phyloP scores from a whole-genome alignment of 768 basidiomycete species.

The Nevesoporus exiguus region DNA sequence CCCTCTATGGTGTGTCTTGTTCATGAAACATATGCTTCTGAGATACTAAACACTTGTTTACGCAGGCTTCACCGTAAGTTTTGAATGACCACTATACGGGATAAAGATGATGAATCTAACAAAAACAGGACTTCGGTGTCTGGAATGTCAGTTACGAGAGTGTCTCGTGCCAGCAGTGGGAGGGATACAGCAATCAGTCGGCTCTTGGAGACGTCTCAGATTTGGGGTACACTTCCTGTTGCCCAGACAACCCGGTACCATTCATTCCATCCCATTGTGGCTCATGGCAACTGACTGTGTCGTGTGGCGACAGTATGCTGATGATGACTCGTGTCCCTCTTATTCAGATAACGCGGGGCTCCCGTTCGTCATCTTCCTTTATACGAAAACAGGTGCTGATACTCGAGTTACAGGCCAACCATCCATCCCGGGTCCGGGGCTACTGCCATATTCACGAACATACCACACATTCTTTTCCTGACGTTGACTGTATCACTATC shows the following conservation, averaged over 20 bases:
- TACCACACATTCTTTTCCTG: constrained; percentile 20
- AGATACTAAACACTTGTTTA: constrained; percentile 31
- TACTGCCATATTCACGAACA: constrained; percentile 8
- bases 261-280: not conserved
- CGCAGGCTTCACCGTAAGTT: constrained; percentile 39
- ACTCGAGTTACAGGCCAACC: constrained; percentile 26
- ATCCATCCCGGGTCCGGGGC: constrained; percentile 25
- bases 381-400: constrained; percentile 2
- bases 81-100: not conserved
- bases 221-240: constrained; percentile 62
- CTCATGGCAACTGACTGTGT: constrained; percentile 5
- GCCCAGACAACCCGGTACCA: constrained; percentile 65
- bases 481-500: constrained; percentile 14
- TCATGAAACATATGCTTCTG: not conserved
- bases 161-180: constrained; percentile 66
- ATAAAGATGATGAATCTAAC: not conserved
- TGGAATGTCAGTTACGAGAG: constrained; percentile 77
- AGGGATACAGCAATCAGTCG: constrained; percentile 51
- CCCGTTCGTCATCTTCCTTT: constrained; percentile 42
- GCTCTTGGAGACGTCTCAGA: constrained; percentile 67
- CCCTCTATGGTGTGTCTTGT: constrained; percentile 53
- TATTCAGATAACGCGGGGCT: constrained; percentile 65
- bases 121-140: constrained; percentile 71
- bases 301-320: constrained; percentile 34
- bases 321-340: constrained; percentile 59